A percentile compares a stretch with the other conserved stretches of the same genome.
These are phyloP conservation scores for Candida insectalens DNA, from an alignment of 805 yeast genomes.

Conservation along the genomic window DNA sequence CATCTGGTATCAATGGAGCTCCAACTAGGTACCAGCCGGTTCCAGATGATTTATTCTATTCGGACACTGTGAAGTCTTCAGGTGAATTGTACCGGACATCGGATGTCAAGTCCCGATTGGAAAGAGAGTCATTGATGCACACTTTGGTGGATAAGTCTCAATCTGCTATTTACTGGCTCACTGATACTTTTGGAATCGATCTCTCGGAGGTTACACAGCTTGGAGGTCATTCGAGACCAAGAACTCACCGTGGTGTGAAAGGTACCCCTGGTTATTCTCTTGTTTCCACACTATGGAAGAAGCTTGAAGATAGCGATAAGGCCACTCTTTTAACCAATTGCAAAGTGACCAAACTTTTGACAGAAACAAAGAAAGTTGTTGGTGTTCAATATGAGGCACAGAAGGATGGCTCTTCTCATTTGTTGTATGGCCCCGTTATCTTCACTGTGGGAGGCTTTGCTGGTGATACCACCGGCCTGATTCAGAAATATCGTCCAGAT, in stretches of 20 bases:
- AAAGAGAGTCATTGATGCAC: conserved; percentile 47
- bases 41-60: conserved; percentile 44
- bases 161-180: conserved; percentile 67
- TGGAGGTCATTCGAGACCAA: conserved; percentile 74
- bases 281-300: conserved; percentile 42
- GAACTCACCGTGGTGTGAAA: conserved; percentile 73
- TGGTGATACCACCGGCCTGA: conserved; percentile 43
- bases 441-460: conserved; percentile 63
- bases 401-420: conserved; percentile 18
- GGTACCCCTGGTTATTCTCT: conserved; percentile 61
- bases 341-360: conserved; percentile 31
- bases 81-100: conserved; percentile 29
- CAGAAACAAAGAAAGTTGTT: conserved; percentile 12
- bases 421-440: conserved; percentile 45
- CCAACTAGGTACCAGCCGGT: conserved; percentile 50
- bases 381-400: conserved; percentile 22
- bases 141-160: conserved; percentile 54
- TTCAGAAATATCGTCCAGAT: conserved; percentile 50
- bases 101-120: conserved; percentile 15
- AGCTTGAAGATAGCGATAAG: conserved; percentile 35
- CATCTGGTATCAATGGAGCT: conserved; percentile 69
- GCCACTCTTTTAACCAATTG: conserved; percentile 23
- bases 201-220: conserved; percentile 61
- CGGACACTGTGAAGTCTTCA: conserved; percentile 63
- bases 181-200: conserved; percentile 46